Percentiles rank a stretch among this genome's conserved stretches.
These are phyloP conservation scores for Zymoseptoria crescenta DNA, from an alignment of 2,329 filamentous ascomycete genomes.

Conservation along the genomic window DNA sequence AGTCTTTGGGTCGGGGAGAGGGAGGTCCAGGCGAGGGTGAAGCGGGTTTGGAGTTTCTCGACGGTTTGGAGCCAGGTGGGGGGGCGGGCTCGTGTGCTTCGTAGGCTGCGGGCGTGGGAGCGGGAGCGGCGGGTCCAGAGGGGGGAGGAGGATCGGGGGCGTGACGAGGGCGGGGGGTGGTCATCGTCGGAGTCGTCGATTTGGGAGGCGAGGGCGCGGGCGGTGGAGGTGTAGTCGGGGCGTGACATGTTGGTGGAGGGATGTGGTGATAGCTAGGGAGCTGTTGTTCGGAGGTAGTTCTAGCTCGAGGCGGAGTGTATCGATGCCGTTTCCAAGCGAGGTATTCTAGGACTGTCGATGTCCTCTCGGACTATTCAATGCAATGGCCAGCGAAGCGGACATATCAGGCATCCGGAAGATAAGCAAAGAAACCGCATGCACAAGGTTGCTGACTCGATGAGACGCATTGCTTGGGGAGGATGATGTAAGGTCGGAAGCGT, in stretches of 20 bases:
- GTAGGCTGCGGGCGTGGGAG: background rate
- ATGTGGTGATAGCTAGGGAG: background rate
- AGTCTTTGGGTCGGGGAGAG: constrained; percentile 56
- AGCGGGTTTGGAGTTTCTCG: constrained; percentile 39
- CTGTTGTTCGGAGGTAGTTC: background rate
- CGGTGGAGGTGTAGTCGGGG: constrained; percentile 43
- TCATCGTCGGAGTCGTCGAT: constrained; percentile 32
- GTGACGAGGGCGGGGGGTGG: constrained; percentile 25
- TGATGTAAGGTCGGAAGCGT: background rate
- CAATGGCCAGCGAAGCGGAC: too few relatives aligned
- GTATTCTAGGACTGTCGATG: background rate
- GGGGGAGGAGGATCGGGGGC: constrained; percentile 27
- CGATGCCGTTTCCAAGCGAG: too few relatives aligned
- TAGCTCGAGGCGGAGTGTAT: background rate
- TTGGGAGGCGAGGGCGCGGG: constrained; percentile 47
- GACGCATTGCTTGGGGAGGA: background rate
- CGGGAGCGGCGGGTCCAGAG: background rate
- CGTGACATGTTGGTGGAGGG: constrained; percentile 10
- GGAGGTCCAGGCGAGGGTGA: constrained; percentile 45
- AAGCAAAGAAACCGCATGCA: background rate
- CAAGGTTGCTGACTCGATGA: background rate
- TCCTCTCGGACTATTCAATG: background rate
- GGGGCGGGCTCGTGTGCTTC: background rate
- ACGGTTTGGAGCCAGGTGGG: constrained; percentile 33
- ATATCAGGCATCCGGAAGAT: background rate